Evolutionary conservation across 2,329 filamentous ascomycete genomes (phyloP).

Genomic region (Xylariaceae sp.): DNA sequence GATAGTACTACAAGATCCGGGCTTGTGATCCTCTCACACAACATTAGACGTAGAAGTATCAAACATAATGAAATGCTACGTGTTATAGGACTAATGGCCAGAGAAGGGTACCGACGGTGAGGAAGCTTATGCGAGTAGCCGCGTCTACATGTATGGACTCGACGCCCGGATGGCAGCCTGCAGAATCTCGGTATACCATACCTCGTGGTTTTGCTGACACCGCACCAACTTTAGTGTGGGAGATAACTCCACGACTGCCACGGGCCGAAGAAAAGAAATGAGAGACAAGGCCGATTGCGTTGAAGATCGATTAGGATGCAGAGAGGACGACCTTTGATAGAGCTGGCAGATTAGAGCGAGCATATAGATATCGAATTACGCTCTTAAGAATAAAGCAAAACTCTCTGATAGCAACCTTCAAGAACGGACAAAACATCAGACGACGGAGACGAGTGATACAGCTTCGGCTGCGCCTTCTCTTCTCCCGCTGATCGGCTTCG

Average conservation of each 20-base stretch:
- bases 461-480: conserved; percentile 3
- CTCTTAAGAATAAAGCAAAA: background rate
- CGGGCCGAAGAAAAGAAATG: too few species aligned
- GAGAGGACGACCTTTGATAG: too few species aligned
- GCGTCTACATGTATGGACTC: conserved; percentile 11
- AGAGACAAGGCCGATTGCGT: background rate
- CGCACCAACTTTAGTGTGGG: too few species aligned
- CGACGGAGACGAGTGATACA: conserved; percentile 11
- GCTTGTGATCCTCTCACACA: too few species aligned
- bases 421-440: conserved; percentile 3
- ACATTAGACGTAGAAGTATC: too few species aligned
- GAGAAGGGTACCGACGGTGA: conserved; percentile 4
- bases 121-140: conserved; percentile 14
- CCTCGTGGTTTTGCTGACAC: too few species aligned
- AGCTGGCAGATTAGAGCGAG: too few species aligned
- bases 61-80: background rate
- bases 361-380: background rate
- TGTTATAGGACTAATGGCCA: conserved; percentile 11
- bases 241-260: too few species aligned
- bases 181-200: conserved; percentile 3
- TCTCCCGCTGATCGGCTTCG: conserved; percentile 3
- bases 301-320: background rate
- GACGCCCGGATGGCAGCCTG: conserved; percentile 6
- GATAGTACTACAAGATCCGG: too few species aligned
- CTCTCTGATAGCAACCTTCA: background rate